These are phyloP conservation scores for Pseudoperonospora humuli DNA, from an alignment of 352 stramenopile genomes.

Conservation along the genomic window DNA sequence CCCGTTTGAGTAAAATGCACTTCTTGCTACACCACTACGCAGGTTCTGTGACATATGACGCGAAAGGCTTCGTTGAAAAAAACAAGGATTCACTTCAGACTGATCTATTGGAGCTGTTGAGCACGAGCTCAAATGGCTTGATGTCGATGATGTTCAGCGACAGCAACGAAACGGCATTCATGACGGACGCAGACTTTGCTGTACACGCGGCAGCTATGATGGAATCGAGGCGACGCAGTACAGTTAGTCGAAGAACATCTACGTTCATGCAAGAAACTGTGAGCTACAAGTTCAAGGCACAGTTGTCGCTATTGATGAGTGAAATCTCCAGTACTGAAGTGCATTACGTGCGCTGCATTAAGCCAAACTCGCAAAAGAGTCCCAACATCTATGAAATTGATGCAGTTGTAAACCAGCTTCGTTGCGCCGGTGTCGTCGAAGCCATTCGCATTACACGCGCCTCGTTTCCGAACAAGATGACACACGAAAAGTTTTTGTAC, in stretches of 20 bases:
- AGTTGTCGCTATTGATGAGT: conserved; percentile 78
- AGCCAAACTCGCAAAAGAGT: conserved; percentile 83
- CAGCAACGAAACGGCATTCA: conserved; percentile 37
- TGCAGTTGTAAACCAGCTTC: conserved; percentile 79
- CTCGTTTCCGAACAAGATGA: conserved; percentile 91
- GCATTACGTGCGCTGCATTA: conserved; percentile 89
- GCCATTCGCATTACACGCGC: conserved; percentile 86
- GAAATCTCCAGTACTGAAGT: conserved; percentile 83
- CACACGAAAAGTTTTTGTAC: conserved; percentile 84
- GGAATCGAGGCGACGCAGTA: conserved; percentile 43
- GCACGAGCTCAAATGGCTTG: conserved; percentile 61
- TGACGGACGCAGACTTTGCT: conserved; percentile 55
- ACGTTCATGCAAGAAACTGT: conserved; percentile 86
- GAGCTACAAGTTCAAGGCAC: conserved; percentile 86
- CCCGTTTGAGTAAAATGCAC: conserved; percentile 58
- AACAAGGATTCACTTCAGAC: conserved; percentile 83
- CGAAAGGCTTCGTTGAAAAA: conserved; percentile 80
- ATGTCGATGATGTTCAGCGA: conserved; percentile 69
- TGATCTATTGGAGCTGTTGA: conserved; percentile 64
- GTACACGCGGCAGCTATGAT: conserved; percentile 42
- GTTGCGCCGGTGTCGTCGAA: conserved; percentile 86
- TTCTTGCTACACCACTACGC: conserved; percentile 84
- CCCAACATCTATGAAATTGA: conserved; percentile 77
- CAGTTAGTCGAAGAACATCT: conserved; percentile 47
- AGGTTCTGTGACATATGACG: conserved; percentile 71